Conservation (phyloP, 768 basidiomycete species). For the Pulveroboletus sp. region DNA sequence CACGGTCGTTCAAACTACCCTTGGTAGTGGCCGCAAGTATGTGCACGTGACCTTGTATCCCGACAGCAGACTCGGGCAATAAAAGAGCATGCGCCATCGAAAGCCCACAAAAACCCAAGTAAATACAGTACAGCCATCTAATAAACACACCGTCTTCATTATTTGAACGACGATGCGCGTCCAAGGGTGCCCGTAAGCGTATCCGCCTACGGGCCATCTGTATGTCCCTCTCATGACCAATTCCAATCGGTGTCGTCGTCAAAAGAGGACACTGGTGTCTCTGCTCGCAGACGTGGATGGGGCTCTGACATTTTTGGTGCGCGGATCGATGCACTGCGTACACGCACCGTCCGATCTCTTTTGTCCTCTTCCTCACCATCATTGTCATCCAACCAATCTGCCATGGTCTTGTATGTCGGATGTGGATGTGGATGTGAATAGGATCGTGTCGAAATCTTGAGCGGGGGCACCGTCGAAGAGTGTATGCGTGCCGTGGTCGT, state of each 20-base stretch:
- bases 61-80: too few relatives aligned
- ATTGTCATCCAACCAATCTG: constrained; percentile 40
- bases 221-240: constrained; percentile 38
- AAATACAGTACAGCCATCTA: too few relatives aligned
- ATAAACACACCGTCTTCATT: too few relatives aligned
- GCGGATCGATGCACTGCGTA: constrained; percentile 19
- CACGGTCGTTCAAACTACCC: too few relatives aligned
- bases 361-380: constrained; percentile 18
- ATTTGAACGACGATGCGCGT: too few relatives aligned
- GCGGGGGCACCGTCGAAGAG: constrained; percentile 4
- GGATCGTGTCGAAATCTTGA: not conserved
- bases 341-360: constrained; percentile 24
- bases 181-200: too few relatives aligned
- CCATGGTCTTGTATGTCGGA: constrained; percentile 12
- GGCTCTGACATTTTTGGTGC: constrained; percentile 25
- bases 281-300: not conserved
- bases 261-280: constrained; percentile 11
- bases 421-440: not conserved
- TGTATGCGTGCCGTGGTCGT: constrained; percentile 14
- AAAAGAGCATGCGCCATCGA: too few relatives aligned
- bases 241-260: constrained; percentile 61
- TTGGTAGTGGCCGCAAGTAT: too few relatives aligned
- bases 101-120: too few relatives aligned
- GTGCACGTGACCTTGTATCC: too few relatives aligned
- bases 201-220: not conserved